phyloP scores from a whole-genome alignment of 805 yeast species.

The Jamesozyma rosinii region DNA sequence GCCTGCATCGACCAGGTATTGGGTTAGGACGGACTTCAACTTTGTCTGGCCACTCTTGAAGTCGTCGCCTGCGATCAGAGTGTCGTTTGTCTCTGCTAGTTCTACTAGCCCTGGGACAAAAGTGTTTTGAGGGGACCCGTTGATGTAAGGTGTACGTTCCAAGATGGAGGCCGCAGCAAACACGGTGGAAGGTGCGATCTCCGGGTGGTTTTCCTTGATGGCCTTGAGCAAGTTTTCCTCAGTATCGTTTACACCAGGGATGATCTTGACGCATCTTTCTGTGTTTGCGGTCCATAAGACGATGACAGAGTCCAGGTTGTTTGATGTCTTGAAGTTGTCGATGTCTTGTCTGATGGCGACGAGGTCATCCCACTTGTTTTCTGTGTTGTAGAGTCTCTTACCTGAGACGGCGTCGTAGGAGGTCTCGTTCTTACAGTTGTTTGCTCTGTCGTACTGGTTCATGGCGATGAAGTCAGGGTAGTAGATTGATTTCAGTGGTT shows the following conservation, averaged over 20 bases:
- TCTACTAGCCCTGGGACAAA: slow-evolving; percentile 92
- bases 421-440: slow-evolving; percentile 45
- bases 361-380: slow-evolving; percentile 81
- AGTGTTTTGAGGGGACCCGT: slow-evolving; percentile 96
- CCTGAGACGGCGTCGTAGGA: slow-evolving; percentile 25
- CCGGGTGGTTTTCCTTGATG: slow-evolving; percentile 69
- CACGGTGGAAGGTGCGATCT: slow-evolving; percentile 85
- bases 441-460: slow-evolving; percentile 86
- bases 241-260: slow-evolving; percentile 78
- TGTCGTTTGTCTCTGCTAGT: slow-evolving; percentile 66
- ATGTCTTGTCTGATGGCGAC: slow-evolving; percentile 80
- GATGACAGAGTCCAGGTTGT: slow-evolving; percentile 75
- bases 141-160: slow-evolving; percentile 82
- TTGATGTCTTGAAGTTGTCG: slow-evolving; percentile 59
- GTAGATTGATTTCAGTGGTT: slow-evolving; percentile 77
- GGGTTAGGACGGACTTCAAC: slow-evolving; percentile 91
- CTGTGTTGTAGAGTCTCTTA: slow-evolving; percentile 34
- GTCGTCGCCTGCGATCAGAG: slow-evolving; percentile 93
- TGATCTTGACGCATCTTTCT: slow-evolving; percentile 77
- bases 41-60: slow-evolving; percentile 96
- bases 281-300: slow-evolving; percentile 97
- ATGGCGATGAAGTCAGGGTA: slow-evolving; percentile 96
- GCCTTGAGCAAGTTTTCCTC: slow-evolving; percentile 67
- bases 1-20: slow-evolving; percentile 94
- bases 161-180: slow-evolving; percentile 90